Evolutionary conservation across 2,329 filamentous ascomycete species (phyloP), one percentile per base, ranked within the genome.

Genomic region (Talaromyces islandicus): DNA sequence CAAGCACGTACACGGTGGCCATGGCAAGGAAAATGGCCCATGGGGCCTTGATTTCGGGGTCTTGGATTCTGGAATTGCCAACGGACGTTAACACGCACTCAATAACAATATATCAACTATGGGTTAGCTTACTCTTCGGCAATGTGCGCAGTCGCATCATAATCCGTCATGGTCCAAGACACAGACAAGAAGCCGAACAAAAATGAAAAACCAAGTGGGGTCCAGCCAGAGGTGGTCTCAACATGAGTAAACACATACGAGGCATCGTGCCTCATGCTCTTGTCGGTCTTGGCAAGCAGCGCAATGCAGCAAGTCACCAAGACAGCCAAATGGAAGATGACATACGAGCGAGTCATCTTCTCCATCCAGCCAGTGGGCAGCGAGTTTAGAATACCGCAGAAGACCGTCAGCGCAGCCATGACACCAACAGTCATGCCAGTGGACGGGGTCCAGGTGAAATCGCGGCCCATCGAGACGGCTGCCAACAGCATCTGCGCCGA

Each of bases 131-230:
- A 68, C 70, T 84, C 82, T 66, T 84, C 82, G 9, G 80, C 77
- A 56, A 83, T 83, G 65, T 77, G 75, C 17, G 75, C 74, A 0
- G 75, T 76, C 7, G 76, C 77, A 54, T 73, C 81, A 67, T 82
- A 82, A 65, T 82, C 79, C 4, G 82, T 85, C 82, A 85, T 85
- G 58, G 82, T 85, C 83, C 83, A 86, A 21, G 79, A 79, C 41
- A 84, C 83, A 1, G 80, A 82, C 27, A 86, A 72, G 67, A 84
- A 85, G n/a, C 83, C 83, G 61, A 85, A 85, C n/a, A 85, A 67
- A 67, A 83, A 85, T 3, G 80, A 81, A 69, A 81, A 85, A 24
- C 82, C 83, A 2, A 77, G 70, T 0, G 82, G 82, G 0, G 66
- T 74, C 83, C 83, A 86, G 38, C 83, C 83, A 0, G 79, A 82